Percentiles rank a stretch among this genome's conserved stretches.
These are phyloP conservation scores for Ogataea angusta DNA, from an alignment of 805 yeast genomes.

Conservation along the genomic window DNA sequence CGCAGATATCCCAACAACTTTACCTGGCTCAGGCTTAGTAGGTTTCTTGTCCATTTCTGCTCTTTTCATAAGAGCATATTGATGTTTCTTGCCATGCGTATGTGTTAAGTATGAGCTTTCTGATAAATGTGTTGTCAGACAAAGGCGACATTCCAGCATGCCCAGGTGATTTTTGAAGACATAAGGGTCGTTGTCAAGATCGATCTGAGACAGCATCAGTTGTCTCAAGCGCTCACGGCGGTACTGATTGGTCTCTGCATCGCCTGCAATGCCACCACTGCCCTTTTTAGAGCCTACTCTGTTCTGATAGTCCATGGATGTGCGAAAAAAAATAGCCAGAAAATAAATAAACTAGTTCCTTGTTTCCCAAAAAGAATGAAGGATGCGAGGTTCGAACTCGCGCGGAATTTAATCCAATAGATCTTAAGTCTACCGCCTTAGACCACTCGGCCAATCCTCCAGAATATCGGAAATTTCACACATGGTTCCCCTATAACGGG, in stretches of 20 bases:
- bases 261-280: conserved; percentile 83
- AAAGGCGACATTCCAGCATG: conserved; percentile 75
- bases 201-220: conserved; percentile 49
- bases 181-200: conserved; percentile 71
- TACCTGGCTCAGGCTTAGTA: conserved; percentile 14
- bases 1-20: conserved; percentile 29
- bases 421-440: conserved; percentile 38
- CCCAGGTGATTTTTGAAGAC: conserved; percentile 84
- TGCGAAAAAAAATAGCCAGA: background rate
- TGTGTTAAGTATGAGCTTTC: conserved; percentile 83
- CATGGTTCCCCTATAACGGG: background rate
- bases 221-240: conserved; percentile 66
- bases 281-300: conserved; percentile 91
- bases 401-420: conserved; percentile 36
- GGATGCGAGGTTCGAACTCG: conserved; percentile 39
- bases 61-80: conserved; percentile 64
- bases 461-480: conserved; percentile 4
- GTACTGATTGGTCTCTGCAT: conserved; percentile 64
- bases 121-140: conserved; percentile 77
- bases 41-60: conserved; percentile 36
- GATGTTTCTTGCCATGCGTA: conserved; percentile 81
- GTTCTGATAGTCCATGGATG: conserved; percentile 80
- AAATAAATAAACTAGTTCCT: background rate
- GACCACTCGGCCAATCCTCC: conserved; percentile 39
- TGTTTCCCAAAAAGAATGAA: conserved; percentile 20